Percentiles rank a stretch among this genome's conserved stretches.
Evolutionary conservation across 495 filamentous ascomycete genomes (phyloP).

Genomic region (Tuber indicum): DNA sequence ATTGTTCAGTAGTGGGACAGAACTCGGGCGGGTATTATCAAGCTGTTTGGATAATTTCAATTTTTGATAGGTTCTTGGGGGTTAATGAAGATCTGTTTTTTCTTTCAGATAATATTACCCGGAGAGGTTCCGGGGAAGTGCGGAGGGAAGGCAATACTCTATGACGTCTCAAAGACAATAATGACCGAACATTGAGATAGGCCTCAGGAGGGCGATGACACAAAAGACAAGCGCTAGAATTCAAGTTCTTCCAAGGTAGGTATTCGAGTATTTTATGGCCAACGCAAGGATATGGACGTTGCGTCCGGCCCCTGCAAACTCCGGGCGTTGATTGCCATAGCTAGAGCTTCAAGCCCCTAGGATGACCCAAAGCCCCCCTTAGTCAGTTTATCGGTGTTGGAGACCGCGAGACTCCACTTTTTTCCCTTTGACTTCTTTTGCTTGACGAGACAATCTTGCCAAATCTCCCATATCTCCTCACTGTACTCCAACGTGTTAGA

Average conservation of each 20-base stretch:
- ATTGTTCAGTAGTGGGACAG: neutral
- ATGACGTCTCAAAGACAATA: neutral
- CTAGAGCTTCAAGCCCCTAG: slow-evolving; percentile 28
- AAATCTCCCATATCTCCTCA: slow-evolving; percentile 74
- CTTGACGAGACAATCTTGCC: slow-evolving; percentile 55
- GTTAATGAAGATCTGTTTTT: neutral
- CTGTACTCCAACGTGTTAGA: slow-evolving; percentile 52
- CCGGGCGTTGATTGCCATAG: neutral
- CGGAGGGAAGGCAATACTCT: neutral
- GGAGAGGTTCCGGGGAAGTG: neutral
- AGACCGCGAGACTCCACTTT: slow-evolving; percentile 37
- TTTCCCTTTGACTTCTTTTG: slow-evolving; percentile 53
- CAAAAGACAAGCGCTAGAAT: neutral
- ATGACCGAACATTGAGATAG: neutral
- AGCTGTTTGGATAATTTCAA: neutral
- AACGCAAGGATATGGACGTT: neutral
- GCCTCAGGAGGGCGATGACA: neutral
- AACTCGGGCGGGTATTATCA: neutral
- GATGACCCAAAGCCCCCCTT: slow-evolving; percentile 51
- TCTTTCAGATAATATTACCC: neutral
- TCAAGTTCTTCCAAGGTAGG: neutral
- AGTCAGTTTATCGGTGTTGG: slow-evolving; percentile 47
- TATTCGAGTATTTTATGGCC: neutral
- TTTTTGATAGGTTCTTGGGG: neutral
- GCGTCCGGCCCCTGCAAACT: slow-evolving; percentile 8